Evolutionary conservation across 208 protist genomes (phyloP).

Genomic region (Leishmania mexicana): DNA sequence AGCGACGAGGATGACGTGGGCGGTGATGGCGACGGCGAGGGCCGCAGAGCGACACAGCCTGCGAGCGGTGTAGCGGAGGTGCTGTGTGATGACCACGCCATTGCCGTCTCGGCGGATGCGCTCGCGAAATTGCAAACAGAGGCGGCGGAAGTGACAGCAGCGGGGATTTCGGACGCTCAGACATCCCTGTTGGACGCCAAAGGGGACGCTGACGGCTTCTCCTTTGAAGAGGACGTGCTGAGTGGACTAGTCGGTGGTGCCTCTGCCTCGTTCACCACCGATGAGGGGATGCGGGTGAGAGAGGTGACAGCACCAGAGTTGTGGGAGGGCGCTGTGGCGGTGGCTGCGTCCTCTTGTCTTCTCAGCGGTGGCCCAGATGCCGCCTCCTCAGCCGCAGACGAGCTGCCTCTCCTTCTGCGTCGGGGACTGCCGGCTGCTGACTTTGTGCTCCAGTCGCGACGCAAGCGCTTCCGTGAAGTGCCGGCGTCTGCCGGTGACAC

Average conservation of each 20-base stretch:
- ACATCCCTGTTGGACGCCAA: neutral
- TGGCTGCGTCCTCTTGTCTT: neutral
- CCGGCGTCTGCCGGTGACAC: neutral
- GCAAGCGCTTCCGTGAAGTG: constrained; percentile 28
- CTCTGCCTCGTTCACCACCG: neutral
- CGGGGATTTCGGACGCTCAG: neutral
- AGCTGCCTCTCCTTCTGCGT: constrained; percentile 19
- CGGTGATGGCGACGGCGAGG: constrained; percentile 45
- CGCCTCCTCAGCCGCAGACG: neutral
- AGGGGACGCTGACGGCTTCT: constrained; percentile 14
- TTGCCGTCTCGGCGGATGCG: constrained; percentile 29
- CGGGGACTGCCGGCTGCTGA: constrained; percentile 22
- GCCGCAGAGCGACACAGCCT: neutral
- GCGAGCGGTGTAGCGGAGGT: constrained; percentile 5
- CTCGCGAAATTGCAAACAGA: constrained; percentile 44
- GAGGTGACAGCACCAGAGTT: constrained; percentile 44
- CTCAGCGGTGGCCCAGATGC: neutral
- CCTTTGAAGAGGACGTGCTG: constrained; percentile 36
- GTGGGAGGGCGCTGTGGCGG: constrained; percentile 22
- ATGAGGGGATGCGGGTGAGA: constrained; percentile 19
- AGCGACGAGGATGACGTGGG: constrained; percentile 72
- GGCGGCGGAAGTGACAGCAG: constrained; percentile 3
- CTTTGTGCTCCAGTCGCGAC: constrained; percentile 33
- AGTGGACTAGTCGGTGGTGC: constrained; percentile 9
- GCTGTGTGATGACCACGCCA: constrained; percentile 18